These are phyloP conservation scores for Rutstroemia sydowiana DNA, from an alignment of 2,329 filamentous ascomycete genomes.

Conservation along the genomic window DNA sequence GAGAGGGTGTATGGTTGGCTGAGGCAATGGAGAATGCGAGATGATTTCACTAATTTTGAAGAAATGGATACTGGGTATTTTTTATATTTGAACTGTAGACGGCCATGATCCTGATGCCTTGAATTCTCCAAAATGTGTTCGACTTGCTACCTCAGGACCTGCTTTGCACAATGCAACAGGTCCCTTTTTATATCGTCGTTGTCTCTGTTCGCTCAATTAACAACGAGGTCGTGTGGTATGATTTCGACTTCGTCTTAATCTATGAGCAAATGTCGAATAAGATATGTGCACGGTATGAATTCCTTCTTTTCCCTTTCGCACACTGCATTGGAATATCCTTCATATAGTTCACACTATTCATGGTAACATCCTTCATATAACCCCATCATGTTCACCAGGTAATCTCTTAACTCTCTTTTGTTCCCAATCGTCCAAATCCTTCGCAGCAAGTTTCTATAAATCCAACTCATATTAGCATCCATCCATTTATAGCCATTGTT, in stretches of 20 bases:
- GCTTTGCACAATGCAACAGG: background rate
- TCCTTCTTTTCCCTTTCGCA: background rate
- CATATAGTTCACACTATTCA: constrained; percentile 40
- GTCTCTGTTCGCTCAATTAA: background rate
- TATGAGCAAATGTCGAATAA: background rate
- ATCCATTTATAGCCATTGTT: background rate
- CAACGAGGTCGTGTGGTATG: background rate
- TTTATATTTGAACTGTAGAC: too few species aligned
- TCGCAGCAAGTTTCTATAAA: constrained; percentile 66
- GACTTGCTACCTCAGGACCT: constrained; percentile 8
- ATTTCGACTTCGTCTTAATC: background rate
- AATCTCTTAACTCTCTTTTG: constrained; percentile 89
- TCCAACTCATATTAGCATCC: constrained; percentile 11
- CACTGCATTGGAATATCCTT: constrained; percentile 14
- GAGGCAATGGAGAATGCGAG: too few species aligned
- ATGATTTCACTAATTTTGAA: too few species aligned
- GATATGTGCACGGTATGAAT: background rate
- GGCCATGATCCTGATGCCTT: too few species aligned
- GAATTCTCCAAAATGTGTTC: background rate
- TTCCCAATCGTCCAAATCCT: constrained; percentile 94
- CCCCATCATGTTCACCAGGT: constrained; percentile 82
- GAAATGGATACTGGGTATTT: too few species aligned
- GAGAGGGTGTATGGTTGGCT: too few species aligned
- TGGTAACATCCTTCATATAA: constrained; percentile 42
- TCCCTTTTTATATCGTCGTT: constrained; percentile 3